Percentiles rank a stretch among this genome's conserved stretches.
phyloP scores from a whole-genome alignment of 768 basidiomycete species.

The Tricholoma terreum region DNA sequence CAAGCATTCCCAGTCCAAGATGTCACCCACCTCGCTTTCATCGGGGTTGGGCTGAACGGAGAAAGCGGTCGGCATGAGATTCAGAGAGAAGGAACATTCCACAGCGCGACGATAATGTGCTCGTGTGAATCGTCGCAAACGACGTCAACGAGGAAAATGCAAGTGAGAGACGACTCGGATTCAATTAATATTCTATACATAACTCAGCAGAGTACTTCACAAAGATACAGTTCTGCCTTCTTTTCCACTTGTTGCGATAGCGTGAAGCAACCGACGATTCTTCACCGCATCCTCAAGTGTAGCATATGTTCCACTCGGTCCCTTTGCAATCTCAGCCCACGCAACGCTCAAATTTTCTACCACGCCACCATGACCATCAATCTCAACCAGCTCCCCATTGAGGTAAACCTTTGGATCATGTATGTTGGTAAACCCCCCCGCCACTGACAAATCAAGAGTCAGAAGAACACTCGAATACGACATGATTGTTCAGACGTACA shows the following conservation, averaged over 20 bases:
- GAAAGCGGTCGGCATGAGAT: too few relatives aligned
- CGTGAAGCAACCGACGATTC: constrained; percentile 19
- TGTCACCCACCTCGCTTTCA: too few relatives aligned
- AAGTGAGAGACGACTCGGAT: too few relatives aligned
- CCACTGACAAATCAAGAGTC: not conserved
- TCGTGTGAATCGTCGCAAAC: too few relatives aligned
- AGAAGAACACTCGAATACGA: not conserved
- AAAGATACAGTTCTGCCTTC: constrained; percentile 23
- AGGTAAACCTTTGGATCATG: constrained; percentile 25
- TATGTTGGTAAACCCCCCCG: constrained; percentile 16
- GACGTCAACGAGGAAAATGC: too few relatives aligned
- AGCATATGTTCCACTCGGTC: constrained; percentile 18
- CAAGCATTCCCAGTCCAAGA: too few relatives aligned
- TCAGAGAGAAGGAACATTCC: too few relatives aligned
- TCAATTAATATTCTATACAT: too few relatives aligned
- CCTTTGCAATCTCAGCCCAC: constrained; percentile 24
- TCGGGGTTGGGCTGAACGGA: too few relatives aligned
- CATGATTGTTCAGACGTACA: not conserved
- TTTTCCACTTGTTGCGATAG: constrained; percentile 19
- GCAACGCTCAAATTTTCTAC: constrained; percentile 8
- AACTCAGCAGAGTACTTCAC: too few relatives aligned
- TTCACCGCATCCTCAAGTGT: constrained; percentile 29
- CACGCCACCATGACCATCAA: constrained; percentile 4
- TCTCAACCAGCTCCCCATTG: constrained; percentile 27
- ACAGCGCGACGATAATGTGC: too few relatives aligned